Percentiles rank a stretch among this genome's conserved stretches.
Evolutionary conservation across 2,329 filamentous ascomycete species (phyloP).

Genomic region (Blastomyces gilchristii): DNA sequence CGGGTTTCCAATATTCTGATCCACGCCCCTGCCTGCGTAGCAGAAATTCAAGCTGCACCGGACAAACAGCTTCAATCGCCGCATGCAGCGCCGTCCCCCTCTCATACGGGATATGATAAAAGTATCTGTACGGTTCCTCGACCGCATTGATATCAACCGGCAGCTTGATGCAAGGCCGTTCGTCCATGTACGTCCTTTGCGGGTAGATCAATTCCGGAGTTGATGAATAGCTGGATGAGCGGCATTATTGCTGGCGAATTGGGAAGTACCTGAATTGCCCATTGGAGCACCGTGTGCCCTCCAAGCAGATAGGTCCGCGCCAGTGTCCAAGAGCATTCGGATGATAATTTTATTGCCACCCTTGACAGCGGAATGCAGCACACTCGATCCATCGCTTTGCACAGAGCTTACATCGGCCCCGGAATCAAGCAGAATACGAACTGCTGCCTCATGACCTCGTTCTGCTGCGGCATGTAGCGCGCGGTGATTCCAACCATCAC

Average conservation of each 20-base stretch:
- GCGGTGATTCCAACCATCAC: background rate
- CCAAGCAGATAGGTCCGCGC: background rate
- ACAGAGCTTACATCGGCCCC: background rate
- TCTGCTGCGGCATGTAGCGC: background rate
- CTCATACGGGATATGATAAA: background rate
- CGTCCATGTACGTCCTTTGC: background rate
- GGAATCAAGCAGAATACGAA: background rate
- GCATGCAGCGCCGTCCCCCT: background rate
- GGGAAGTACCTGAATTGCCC: background rate
- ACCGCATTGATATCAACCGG: background rate
- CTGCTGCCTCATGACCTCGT: background rate
- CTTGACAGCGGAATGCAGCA: background rate
- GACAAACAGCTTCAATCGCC: background rate
- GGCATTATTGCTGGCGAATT: background rate
- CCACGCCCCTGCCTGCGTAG: background rate
- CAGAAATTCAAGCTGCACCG: background rate
- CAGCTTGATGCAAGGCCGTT: background rate
- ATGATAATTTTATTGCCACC: background rate
- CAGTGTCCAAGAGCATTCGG: background rate
- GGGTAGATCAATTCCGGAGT: background rate
- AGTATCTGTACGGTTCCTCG: background rate
- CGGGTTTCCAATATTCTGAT: background rate
- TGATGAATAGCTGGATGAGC: background rate
- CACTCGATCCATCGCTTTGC: background rate
- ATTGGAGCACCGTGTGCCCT: background rate